Conservation (phyloP, 306 rosid species). For the Lablab purpureus region DNA sequence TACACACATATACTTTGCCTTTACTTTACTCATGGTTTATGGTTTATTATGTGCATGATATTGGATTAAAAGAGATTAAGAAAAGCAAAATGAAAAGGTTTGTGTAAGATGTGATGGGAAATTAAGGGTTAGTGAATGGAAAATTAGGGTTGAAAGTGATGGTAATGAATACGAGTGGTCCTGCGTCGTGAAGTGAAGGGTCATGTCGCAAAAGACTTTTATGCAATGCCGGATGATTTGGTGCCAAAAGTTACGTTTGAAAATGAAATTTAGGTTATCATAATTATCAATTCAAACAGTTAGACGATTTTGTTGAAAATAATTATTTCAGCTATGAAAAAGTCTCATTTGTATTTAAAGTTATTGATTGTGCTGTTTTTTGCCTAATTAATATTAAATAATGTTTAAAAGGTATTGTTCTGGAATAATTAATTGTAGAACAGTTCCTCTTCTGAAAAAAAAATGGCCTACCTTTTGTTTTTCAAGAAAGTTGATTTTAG, state of each 20-base stretch:
- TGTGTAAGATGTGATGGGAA: neutral
- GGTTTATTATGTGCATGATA: conserved; percentile 6
- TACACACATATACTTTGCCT: neutral
- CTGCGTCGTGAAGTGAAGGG: conserved; percentile 12
- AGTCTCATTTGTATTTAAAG: neutral
- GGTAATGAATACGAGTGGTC: conserved; percentile 44
- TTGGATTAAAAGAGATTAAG: conserved; percentile 1
- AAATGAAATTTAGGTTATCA: conserved; percentile 18
- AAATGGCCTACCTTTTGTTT: neutral
- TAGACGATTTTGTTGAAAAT: conserved; percentile 3
- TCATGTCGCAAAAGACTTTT: conserved; percentile 40
- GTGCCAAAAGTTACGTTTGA: conserved; percentile 41
- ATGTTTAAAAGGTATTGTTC: neutral
- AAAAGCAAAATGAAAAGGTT: neutral
- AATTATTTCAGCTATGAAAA: neutral
- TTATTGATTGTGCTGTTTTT: neutral
- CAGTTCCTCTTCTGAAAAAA: neutral
- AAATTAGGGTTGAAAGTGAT: conserved; percentile 31
- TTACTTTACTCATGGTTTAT: conserved; percentile 29
- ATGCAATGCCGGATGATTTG: conserved; percentile 43
- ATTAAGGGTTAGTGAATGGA: neutral
- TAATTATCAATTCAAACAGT: conserved; percentile 5
- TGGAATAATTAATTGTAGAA: neutral
- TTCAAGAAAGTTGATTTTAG: neutral
- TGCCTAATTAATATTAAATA: neutral